Evolutionary conservation across 1,284 basidiomycete species (phyloP), one percentile per base, ranked within the genome.

Genomic region (Ceratobasidium sp.): DNA sequence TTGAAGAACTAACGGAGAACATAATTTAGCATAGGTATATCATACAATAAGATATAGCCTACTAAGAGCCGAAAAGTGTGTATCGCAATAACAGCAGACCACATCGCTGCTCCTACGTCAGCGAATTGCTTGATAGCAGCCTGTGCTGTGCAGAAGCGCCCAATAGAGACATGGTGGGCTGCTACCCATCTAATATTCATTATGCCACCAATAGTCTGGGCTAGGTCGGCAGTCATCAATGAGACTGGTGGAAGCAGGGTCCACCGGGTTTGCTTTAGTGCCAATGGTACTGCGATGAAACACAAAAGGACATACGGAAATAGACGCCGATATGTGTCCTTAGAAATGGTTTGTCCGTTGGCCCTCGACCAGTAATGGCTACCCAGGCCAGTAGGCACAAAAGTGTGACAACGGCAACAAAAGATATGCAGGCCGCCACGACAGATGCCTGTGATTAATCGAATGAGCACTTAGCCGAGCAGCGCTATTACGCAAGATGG

Each of bases 61-160:
- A 50, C 57, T 50, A 30, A 36, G 39, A 73, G 26, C 23, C 59
- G 36, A 62, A 74, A 59, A 16, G 53, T 58, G 32, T 70, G 36
- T 39, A 55, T 61, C 36, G 59, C 32, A 26, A 61, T 55, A 76
- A 83, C 83, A 10, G 83, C 77, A 32, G 82, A 84, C 14, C 80
- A 80, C 73, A 84, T 79, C 0, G 82, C 82, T 1, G 81, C 81
- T 18, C 78, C 78, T 34, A 82, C 80, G 71, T 84, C 82, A 1
- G 83, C 82, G 1, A 83, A 72, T 65, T 82, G 79, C 74, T 82
- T 80, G 10, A 83, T 76, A 23, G 80, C 76, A 10, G 82, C 82
- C 81, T 83, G 81, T 21, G 79, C 78, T 12, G 78, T 79, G 69
- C 81, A 83, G 67, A 75, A 79, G n/a, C 48, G 45, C 10, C 80